phyloP scores from a whole-genome alignment of 257 asterid genomes.

The Eucommia ulmoides region DNA sequence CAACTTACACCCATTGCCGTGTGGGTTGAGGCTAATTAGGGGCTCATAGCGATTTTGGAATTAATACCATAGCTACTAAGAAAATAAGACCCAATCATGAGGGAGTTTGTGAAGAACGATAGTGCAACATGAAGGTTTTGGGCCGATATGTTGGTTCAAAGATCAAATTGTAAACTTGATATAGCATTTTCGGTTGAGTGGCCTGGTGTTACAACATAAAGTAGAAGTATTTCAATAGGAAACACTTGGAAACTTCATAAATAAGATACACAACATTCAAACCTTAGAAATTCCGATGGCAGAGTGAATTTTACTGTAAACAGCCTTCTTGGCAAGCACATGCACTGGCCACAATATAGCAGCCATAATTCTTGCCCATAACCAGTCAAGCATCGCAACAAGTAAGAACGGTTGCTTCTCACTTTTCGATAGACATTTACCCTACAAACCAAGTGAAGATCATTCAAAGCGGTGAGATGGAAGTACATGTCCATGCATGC shows the following conservation, averaged over 20 bases:
- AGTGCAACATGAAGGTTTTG: no score
- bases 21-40: no score
- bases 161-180: no score
- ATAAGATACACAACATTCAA: slow-evolving; percentile 3
- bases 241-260: neutral
- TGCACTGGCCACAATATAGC: slow-evolving; percentile 57
- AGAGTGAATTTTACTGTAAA: slow-evolving; percentile 64
- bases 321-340: slow-evolving; percentile 61
- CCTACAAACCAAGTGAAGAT: slow-evolving; percentile 28
- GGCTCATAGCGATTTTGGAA: no score
- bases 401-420: slow-evolving; percentile 47
- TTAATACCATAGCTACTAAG: no score
- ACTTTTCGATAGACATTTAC: slow-evolving; percentile 63
- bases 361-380: slow-evolving; percentile 57
- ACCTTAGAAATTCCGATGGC: slow-evolving; percentile 85
- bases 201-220: neutral
- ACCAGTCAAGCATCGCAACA: slow-evolving; percentile 51
- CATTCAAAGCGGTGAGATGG: neutral
- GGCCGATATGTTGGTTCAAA: no score
- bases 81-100: no score
- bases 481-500: neutral
- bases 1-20: no score
- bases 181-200: no score
- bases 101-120: no score
- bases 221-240: neutral